Evolutionary conservation across 306 rosid genomes (phyloP), one percentile per base, ranked within the genome.

Genomic region (Parietaria judaica): DNA sequence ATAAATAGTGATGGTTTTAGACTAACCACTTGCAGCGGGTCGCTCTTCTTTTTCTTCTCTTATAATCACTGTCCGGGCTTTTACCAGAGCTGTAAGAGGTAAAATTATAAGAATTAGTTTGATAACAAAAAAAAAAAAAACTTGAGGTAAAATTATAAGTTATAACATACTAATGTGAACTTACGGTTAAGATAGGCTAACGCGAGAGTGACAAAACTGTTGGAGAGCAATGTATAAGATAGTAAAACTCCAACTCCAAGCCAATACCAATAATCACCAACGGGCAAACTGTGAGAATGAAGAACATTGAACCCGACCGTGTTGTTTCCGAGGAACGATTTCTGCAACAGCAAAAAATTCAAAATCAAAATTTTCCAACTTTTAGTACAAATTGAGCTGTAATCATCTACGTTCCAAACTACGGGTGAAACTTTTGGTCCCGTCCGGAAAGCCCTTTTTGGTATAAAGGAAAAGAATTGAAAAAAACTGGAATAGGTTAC

Each of bases 161-260:
- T 34, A 38, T 46, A 37, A 69, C 67, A 51, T 36, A 23, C 38
- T 5, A 34, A 10, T 72, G 52, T 60, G 58, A 61, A 81, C 95
- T 82, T 80, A 86, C 97, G 94, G 36, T 86, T 73, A 57, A 90
- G 79, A 76, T 77, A 82, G 76, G 95, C 45, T 78, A 90, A 74
- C 69, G 94, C 84, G 76, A 83, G 9, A 61, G 90, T 90, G 73
- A 86, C 83, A 48, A 82, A 14, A 62, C 14, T 45, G 75, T 86
- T 86, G 79, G 86, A 90, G 60, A 86, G 8, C 38, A 84, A 0
- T 6, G 81, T 76, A 73, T 86, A 86, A 54, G 51, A 8, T 7
- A 76, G 2, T 39, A 86, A 48, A 66, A 67, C 72, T 55, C 72
- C 86, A 63, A 83, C 62, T 60, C 94, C 85, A 51, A 69, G 46